Conservation (phyloP, 1,139 yeast species). For the Nadsonia starkeyi-henricii region DNA sequence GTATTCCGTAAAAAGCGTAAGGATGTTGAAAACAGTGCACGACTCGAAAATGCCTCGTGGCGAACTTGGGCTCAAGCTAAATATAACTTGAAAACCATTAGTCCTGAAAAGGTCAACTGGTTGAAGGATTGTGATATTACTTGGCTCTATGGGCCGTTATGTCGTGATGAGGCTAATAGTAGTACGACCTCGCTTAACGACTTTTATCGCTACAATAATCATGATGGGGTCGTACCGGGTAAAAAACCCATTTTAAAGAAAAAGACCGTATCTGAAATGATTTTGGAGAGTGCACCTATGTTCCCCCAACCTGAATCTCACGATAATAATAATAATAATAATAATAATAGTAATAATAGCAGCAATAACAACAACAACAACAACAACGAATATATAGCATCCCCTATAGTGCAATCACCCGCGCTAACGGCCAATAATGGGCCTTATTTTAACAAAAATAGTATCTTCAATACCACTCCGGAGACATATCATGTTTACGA, state of each 20-base stretch:
- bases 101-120: slow-evolving; percentile 72
- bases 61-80: slow-evolving; percentile 80
- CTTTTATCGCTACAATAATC: slow-evolving; percentile 1
- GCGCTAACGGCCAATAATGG: background rate
- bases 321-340: background rate
- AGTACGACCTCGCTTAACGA: background rate
- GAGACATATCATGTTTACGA: background rate
- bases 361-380: background rate
- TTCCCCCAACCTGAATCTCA: slow-evolving; percentile 1
- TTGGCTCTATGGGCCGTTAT: slow-evolving; percentile 78
- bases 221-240: slow-evolving; percentile 4
- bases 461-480: background rate
- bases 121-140: slow-evolving; percentile 72
- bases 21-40: slow-evolving; percentile 39
- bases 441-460: background rate
- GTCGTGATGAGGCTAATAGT: slow-evolving; percentile 2
- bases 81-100: slow-evolving; percentile 53
- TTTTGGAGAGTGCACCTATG: slow-evolving; percentile 32
- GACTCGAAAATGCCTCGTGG: slow-evolving; percentile 77
- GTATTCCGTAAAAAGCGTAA: slow-evolving; percentile 50
- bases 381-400: background rate
- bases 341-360: background rate
- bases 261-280: slow-evolving; percentile 64
- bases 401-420: background rate
- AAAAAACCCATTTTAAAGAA: slow-evolving; percentile 74